Base-by-base conservation (phyloP, 108 stramenopile genomes). In the Cyclotella atomus region DNA sequence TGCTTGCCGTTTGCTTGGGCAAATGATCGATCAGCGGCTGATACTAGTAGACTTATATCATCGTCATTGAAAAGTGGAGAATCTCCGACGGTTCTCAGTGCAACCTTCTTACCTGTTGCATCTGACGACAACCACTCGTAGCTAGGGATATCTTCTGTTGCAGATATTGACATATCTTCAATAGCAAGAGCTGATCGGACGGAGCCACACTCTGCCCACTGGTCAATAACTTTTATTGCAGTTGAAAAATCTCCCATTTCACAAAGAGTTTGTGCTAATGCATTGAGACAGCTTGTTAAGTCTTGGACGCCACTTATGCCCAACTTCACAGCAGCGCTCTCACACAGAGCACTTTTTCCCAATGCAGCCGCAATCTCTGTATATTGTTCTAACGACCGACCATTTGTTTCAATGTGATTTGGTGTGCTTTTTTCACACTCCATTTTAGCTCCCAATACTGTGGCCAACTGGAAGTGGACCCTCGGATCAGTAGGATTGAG, bases 171-270 rank as follows among this genome's bases (percentile, higher is more conserved):
- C 29, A 25, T 68, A 60, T 72, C 66, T 54, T 79, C 78, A 1
- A 61, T 30, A 36, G 70, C 65, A 43, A 79, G 66, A 23, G 49
- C 12, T 0, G 78, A 79, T 27, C 71, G 63, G 30, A 79, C 67
- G 8, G 70, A 71, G 1, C 78, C 78, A 44, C 71, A 71, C 41
- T 79, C 78, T 36, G 70, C 78, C 78, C 78, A 79, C 41, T 56
- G 66, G 60, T 71, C 70, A 19, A 79, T 71, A 20, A 61, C 65
- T 24, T 33, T 57, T 28, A 79, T 9, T 47, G 71, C 78, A 59
- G 50, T 71, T 21, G 55, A 55, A 50, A 79, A 72, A 19, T 79
- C 78, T 66, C 78, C 78, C 59, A 72, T 65, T 25, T 79, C 71
- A 28, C 71, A 79, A 1, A 28, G 32, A 3, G 71, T 79, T 35